Base-by-base conservation (phyloP, 768 basidiomycete species). In the Rhizopogon vinicolor region DNA sequence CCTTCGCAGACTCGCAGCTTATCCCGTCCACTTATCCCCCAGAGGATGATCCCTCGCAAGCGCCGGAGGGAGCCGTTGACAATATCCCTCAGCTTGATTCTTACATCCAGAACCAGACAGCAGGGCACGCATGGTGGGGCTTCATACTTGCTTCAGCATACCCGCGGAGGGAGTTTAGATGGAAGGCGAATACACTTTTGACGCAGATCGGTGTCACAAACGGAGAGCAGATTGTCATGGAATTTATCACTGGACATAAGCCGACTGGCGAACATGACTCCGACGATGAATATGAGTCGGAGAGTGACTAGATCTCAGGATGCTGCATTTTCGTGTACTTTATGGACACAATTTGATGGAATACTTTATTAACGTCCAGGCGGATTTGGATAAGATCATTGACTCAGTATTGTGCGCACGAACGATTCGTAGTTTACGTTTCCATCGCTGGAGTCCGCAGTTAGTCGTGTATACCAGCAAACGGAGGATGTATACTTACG, bases 391-490 rank as follows among this genome's bases (percentile, higher is more conserved):
- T 16, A 35, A 29, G 14, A 62, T 72, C 75, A 94, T 79, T 94
- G 93, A 65, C 85, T 90, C 51, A 96, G 83, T 63, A 98, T 94
- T 18, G 91, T 93, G 72, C 93, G 86, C 46, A 97, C 94, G 65
- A 98, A 97, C 2, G 91, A 93, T 71, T 96, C 94, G 69, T 98
- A 98, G 74, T 98, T 96, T 67, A 98, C 86, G 63, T 96, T 97
- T 13, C 96, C 96, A 66, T 98, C 95, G 22, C 95, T 97, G 65
- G 5, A 44, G 41, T 18, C 16, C 62, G 42, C 1, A 3, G 22
- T 49, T 25, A 49, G 35, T 13, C 37, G 51, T 51, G 39, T 16
- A 22, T 1, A 22, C 3, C 19, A 53, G 52, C 46, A 49, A 53
- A 37, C 6, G 16, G 22, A 25, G 14, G 22, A 22, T 16, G 5